Evolutionary conservation across 192 early-diverging fungal genomes (phyloP).

Genomic region (Entomortierella chlamydospora): DNA sequence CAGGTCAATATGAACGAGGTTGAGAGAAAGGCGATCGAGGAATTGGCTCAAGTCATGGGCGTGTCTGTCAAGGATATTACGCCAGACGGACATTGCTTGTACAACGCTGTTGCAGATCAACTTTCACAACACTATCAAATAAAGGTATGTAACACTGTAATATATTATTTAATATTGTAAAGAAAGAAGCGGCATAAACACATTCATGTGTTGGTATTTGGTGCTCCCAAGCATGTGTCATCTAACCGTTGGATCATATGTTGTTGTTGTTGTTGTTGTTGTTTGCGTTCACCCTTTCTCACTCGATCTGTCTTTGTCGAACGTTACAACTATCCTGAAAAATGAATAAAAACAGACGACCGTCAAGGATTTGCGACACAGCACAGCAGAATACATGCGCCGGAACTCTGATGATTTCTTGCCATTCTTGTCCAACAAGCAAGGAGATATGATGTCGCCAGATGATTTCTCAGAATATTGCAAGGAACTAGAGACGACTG

Average conservation of each 20-base stretch:
- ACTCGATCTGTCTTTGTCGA: neutral
- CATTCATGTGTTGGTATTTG: too few species aligned
- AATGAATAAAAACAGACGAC: slow-evolving; percentile 25
- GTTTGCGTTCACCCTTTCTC: too few species aligned
- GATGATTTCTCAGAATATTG: slow-evolving; percentile 85
- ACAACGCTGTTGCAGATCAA: slow-evolving; percentile 92
- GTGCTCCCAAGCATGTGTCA: too few species aligned
- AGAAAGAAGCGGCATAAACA: too few species aligned
- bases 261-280: too few species aligned
- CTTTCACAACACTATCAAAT: slow-evolving; percentile 64
- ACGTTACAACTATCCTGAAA: neutral
- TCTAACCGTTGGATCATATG: too few species aligned
- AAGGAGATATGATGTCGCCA: slow-evolving; percentile 75
- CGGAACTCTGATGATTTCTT: slow-evolving; percentile 87
- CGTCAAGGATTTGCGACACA: slow-evolving; percentile 75
- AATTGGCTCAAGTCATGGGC: slow-evolving; percentile 65
- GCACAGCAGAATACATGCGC: slow-evolving; percentile 86
- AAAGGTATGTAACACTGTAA: slow-evolving; percentile 25
- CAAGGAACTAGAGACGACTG: slow-evolving; percentile 79
- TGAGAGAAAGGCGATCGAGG: slow-evolving; percentile 76
- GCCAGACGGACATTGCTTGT: slow-evolving; percentile 95
- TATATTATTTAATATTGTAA: neutral
- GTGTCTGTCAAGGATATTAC: slow-evolving; percentile 75
- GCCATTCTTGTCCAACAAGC: slow-evolving; percentile 85
- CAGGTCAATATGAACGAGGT: slow-evolving; percentile 80